Base-by-base conservation (phyloP, 2,329 filamentous ascomycete species). In the Paradendryphiella salina region DNA sequence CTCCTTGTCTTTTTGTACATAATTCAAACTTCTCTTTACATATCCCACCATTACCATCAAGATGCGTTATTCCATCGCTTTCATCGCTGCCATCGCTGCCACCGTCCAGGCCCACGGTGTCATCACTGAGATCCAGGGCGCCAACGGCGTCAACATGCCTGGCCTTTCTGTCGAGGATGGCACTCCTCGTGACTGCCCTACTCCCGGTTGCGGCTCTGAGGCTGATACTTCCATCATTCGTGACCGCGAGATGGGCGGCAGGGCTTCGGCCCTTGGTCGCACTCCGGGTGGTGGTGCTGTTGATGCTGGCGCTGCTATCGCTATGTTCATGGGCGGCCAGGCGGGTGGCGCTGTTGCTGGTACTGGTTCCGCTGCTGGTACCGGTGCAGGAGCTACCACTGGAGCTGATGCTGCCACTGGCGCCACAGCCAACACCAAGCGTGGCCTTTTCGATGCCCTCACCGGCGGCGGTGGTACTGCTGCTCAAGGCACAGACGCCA, bases 181-280 rank as follows among this genome's bases (percentile, higher is more conserved):
- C 63, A 87, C 85, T 55, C 85, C 85, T 42, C 84, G 85, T 65
- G 84, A 88, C 73, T 88, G 85, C 71, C 76, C 81, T 42, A 76
- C 75, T 62, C 83, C 85, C 60, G 57, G 69, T 37, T 87, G 84
- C 66, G 85, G 85, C 51, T 80, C 85, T n/a, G 81, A 88, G 69
- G 82, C 80, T 52, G 85, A 88, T 66, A 88, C 85, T n/a, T 78
- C 85, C 70, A 86, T 88, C 76, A 86, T 88, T 72, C 82, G 85
- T 31, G 73, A 81, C 53, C 72, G 75, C 10, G 85, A 87, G 73
- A 78, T 88, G 50, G 73, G 75, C 40, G 76, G 74, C 62, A 76
- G 79, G 60, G 83, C 82, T 29, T 79, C 77, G 28, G 77, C 85
- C 43, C 79, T 88, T n/a, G 85, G 85, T 60, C 82, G 83, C 58